Base-by-base conservation (phyloP, 129 eudicot genomes). In the Lactuca sativa region DNA sequence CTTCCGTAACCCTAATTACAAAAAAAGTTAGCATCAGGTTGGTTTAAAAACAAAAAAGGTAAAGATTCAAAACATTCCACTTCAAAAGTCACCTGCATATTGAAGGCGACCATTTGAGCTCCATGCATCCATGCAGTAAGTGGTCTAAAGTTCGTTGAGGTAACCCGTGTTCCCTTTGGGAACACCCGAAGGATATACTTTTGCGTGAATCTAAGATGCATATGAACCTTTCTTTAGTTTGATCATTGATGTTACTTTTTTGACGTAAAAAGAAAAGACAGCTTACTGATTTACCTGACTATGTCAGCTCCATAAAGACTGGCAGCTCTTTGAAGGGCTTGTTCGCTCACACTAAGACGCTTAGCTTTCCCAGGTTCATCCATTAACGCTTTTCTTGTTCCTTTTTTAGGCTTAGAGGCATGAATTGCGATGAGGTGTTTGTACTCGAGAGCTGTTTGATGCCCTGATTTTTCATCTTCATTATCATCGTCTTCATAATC, bases 81-180 rank as follows among this genome's bases (percentile, higher is more conserved):
- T 69, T 52, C n/a, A 40, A 70, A 72, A 48, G 68, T 63, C 60
- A 92, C 99, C 89, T 95, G 99, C 99, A 95, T 95, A 74, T 95
- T 95, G 56, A 87, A 90, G 21, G 99, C 99, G 17, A 85, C 96
- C 99, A 95, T 90, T 80, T 90, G 99, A 62, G 99, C 97, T 12
- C 99, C 99, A 71, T 87, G 91, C 82, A 83, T 86, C 99, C 99
- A 95, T 32, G 85, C 97, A 48, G 68, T 75, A 62, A 85, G 76
- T 3, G 99, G 99, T 70, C 76, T 84, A 72, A 87, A 95, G 78
- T 95, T 95, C 43, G 99, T 83, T 31, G 99, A 95, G 71, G 87
- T 82, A 37, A 95, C 90, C 4, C 97, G 84, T 7, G 93, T 95
- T 65, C 97, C 99, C 78, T 90, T 90, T 1, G 99, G 99, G 47